Conservation (phyloP, 1,284 basidiomycete species). For the Sporisorium scitamineum region DNA sequence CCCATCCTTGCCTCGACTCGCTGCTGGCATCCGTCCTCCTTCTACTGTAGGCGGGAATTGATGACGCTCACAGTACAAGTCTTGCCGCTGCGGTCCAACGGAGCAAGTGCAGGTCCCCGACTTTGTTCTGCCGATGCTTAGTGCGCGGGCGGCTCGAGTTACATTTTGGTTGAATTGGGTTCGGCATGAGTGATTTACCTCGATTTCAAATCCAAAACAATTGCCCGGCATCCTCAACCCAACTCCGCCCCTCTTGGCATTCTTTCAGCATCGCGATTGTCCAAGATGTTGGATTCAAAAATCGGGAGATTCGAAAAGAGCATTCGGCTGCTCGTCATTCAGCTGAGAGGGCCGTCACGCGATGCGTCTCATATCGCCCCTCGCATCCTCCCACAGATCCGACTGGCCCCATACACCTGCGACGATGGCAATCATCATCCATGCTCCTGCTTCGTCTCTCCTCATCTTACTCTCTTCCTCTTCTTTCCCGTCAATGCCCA, state of each 20-base stretch:
- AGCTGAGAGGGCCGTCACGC: slow-evolving; percentile 1
- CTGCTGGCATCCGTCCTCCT: too few relatives aligned
- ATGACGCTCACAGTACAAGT: too few relatives aligned
- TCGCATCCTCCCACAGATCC: slow-evolving; percentile 84
- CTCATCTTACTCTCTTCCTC: slow-evolving; percentile 37
- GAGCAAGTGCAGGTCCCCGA: too few relatives aligned
- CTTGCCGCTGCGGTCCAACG: too few relatives aligned
- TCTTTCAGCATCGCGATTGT: not conserved
- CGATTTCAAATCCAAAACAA: not conserved
- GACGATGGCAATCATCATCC: slow-evolving; percentile 83
- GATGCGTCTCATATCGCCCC: slow-evolving; percentile 29
- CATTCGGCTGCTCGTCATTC: too few relatives aligned
- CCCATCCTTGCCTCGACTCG: too few relatives aligned
- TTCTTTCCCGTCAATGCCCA: slow-evolving; percentile 54
- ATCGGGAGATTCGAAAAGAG: not conserved
- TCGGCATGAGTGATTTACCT: not conserved
- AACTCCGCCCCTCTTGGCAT: slow-evolving; percentile 21
- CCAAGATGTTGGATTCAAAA: not conserved
- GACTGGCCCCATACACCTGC: slow-evolving; percentile 84
- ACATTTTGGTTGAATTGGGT: not conserved
- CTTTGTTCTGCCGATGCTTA: too few relatives aligned
- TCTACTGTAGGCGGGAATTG: too few relatives aligned
- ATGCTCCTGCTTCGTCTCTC: slow-evolving; percentile 77
- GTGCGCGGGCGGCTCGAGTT: too few relatives aligned
- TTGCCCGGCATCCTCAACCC: slow-evolving; percentile 5